Base-by-base conservation (phyloP, 495 filamentous ascomycete genomes). In the Aspergillus incahuasiensis region DNA sequence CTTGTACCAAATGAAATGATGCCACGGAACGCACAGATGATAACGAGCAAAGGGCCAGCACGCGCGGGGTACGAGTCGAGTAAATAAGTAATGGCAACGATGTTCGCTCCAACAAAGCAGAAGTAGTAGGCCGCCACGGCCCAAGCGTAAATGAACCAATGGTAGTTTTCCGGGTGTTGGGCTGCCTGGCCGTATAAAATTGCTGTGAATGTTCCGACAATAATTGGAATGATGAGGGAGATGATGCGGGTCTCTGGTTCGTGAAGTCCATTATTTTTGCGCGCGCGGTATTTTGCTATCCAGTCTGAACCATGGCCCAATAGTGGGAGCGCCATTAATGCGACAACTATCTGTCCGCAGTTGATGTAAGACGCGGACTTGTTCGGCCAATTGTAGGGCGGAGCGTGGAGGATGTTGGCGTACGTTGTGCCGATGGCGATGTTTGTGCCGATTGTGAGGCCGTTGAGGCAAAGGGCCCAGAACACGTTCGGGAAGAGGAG, bases 401-500 rank as follows among this genome's bases (percentile, higher is more conserved):
- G 53, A 0, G 48, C 49, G 11, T 60, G 54, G n/a, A 77, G 40
- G 28, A 73, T 65, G 18, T 34, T 65, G 39, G 64, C 58, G 58
- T 71, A 74, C 2, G 73, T 74, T 6, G 63, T 70, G 12, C 60
- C 65, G 39, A 75, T 70, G 42, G 68, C 68, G 44, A 77, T 62
- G 44, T 73, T 71, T 43, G 65, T 56, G 6, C 73, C 70, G 15
- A 75, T 63, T 2, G 65, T 66, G 12, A 74, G 53, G 0, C 72
- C 73, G 24, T 75, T 71, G 1, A 75, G 55, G 18, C 64, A 52
- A 6, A 71, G 41, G 1, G 67, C 68, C 73, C 73, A 77, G 38
- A 75, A 54, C 16, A 75, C 67, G 38, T 73, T 72, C 0, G 73
- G 74, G 56, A 74, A 74, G 12, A 74, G 30, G 21, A 69, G 57